Conservation (phyloP, 305 asterid species). For the Stenogyne calaminthoides region DNA sequence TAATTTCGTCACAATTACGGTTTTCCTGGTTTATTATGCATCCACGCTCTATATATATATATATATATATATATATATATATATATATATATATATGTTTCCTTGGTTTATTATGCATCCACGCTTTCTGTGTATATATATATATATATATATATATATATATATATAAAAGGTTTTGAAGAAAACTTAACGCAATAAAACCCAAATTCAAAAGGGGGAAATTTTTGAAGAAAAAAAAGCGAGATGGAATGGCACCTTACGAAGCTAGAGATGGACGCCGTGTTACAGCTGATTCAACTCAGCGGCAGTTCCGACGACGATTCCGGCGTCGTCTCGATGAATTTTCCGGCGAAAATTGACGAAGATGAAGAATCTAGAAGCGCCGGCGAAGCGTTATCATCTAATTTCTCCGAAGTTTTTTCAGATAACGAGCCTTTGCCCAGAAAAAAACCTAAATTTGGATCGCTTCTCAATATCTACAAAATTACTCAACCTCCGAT, state of each 20-base stretch:
- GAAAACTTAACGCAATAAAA: constrained; percentile 26
- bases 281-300: constrained; percentile 47
- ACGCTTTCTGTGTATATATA: constrained; percentile 8
- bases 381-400: constrained; percentile 33
- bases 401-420: not conserved
- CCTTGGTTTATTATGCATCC: constrained; percentile 35
- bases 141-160: too few relatives aligned
- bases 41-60: constrained; percentile 25
- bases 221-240: not conserved
- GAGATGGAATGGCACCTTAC: constrained; percentile 47
- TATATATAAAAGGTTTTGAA: not conserved
- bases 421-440: constrained; percentile 39
- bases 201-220: not conserved
- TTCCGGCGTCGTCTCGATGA: constrained; percentile 25
- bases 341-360: constrained; percentile 25
- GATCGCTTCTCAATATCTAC: constrained; percentile 42
- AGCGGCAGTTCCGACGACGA: constrained; percentile 35
- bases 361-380: constrained; percentile 22
- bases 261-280: constrained; percentile 47
- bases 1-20: not conserved
- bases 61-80: too few relatives aligned
- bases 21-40: constrained; percentile 30
- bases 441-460: constrained; percentile 29
- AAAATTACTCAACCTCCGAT: constrained; percentile 34
- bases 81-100: too few relatives aligned